Base-by-base conservation (phyloP, 768 basidiomycete species). In the Mycena latifolia region DNA sequence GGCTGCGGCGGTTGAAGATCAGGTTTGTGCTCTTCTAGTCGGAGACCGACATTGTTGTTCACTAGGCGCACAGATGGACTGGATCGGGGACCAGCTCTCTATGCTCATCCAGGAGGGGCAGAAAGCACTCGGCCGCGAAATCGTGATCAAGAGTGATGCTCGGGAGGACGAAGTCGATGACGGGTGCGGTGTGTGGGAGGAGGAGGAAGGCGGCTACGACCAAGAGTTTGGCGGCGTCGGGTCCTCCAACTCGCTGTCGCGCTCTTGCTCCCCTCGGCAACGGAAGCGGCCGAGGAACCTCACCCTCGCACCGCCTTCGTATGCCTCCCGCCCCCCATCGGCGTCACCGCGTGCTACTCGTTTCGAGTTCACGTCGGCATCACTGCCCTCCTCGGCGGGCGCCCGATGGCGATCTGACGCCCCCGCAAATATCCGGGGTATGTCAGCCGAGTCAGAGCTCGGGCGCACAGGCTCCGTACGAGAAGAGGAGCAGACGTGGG, bases 151-250 rank as follows among this genome's bases (percentile, higher is more conserved):
- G 85, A 89, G 88, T 65, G 92, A 93, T 51, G 82, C 83, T 5
- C 82, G 88, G 61, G 91, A 92, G 69, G 92, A 93, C 63, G 89
- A 89, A 70, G 86, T 89, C 5, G 93, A 94, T 66, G 92, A 94
- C 72, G 93, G 91, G 2, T 83, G 82, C 9, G 92, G 87, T 10
- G 83, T 81, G 2, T 95, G 93, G 93, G 89, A 90, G 61, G 92
- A 93, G 58, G 90, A 91, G 46, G 83, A 81, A 28, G 77, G 76
- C 15, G 67, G 63, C 18, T 54, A 56, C 57, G 59, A 66, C 54
- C 37, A 53, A 35, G 66, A 67, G 39, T 67, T 67, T 20, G 66
- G 66, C 31, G 69, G 63, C 15, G 61, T 57, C 3, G 61, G 67
- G 14, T 61, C 61, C 25, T 64, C 64, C 65, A 58, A 41, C 56